Evolutionary conservation across 1,139 yeast genomes (phyloP), one percentile per base, ranked within the genome.

Genomic region (Blastobotrys indianensis): DNA sequence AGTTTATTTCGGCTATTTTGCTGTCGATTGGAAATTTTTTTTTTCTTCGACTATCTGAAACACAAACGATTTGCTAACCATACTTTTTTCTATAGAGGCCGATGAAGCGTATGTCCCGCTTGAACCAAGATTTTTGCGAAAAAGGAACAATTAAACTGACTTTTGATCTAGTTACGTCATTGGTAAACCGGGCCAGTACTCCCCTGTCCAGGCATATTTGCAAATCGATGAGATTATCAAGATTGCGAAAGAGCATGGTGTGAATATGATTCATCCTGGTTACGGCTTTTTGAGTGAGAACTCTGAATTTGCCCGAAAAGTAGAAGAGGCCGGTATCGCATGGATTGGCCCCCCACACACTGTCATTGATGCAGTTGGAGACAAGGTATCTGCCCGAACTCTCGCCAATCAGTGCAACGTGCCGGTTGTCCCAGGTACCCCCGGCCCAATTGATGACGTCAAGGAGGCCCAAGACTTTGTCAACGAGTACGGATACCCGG

Each of bases 201-300:
- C 96, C 2, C 98, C 99, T 0, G 98, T 92, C 40, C 95, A 87
- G 63, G 97, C 98, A 8, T 92, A 92, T 65, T 74, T 92, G 61
- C 97, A 90, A 64, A 87, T 88, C 60, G 98, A 92, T 67, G 97
- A 92, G 70, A 92, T 92, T 58, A 84, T 92, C 68, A 75, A 75
- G 55, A 92, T 92, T 60, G 98, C 98, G 48, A 81, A 82, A 66
- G 76, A 78, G 53, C 96, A 90, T 67, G 73, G 76, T 32, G 99
- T 90, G 47, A 83, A 87, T 68, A 90, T 92, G 94, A 90, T 92
- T 66, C 98, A 92, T 65, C 99, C 99, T 8, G 99, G 99, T 58
- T 92, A 92, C 65, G 99, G 99, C 9, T 92, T 92, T 70, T 73
- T 92, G 48, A 83, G 95, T 13, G 98, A 92, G 70, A 92, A 92